Base-by-base conservation (phyloP, 257 asterid genomes). In the Osmanthus fragrans region DNA sequence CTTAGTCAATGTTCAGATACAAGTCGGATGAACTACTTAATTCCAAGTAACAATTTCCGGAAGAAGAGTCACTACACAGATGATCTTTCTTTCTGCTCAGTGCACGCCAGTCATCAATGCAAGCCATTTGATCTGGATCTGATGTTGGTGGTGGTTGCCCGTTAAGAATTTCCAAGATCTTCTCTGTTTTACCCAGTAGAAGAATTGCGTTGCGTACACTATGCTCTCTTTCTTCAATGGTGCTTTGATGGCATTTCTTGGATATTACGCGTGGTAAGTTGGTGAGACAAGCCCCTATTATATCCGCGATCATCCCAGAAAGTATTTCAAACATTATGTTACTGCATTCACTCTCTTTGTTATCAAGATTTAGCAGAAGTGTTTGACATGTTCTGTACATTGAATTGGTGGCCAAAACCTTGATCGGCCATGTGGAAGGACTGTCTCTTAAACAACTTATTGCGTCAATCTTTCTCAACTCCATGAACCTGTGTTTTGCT, bases 371-470 rank as follows among this genome's bases (percentile, higher is more conserved):
- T 68, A 83, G 87, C 77, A 88, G 63, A 82, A 92, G 90, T 2
- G 97, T 87, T 81, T 88, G 89, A 79, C 96, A 89, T 71, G 83
- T 84, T 80, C 96, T 84, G 81, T 91, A 92, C 97, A 92, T 92
- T 15, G 94, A 80, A 83, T 92, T 91, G 42, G 97, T 92, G 7
- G 90, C 97, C 78, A 92, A 76, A 64, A 86, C 81, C 58, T 88
- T 76, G 82, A 56, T 32, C 4, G 97, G 97, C 97, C 97, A 93
- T 64, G 72, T 81, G 36, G 89, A 83, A 72, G 96, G 89, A 49
- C 54, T 63, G 72, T 90, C 87, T 21, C 70, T 80, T 23, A 84
- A 77, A 83, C 84, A 84, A 60, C 81, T 75, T 1, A 49, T n/a
- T 3, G 5, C 36, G 33, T 86, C 88, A 30, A 77, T 81, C 83